phyloP scores from a whole-genome alignment of 2,329 filamentous ascomycete genomes.

The Exophiala bonariae region DNA sequence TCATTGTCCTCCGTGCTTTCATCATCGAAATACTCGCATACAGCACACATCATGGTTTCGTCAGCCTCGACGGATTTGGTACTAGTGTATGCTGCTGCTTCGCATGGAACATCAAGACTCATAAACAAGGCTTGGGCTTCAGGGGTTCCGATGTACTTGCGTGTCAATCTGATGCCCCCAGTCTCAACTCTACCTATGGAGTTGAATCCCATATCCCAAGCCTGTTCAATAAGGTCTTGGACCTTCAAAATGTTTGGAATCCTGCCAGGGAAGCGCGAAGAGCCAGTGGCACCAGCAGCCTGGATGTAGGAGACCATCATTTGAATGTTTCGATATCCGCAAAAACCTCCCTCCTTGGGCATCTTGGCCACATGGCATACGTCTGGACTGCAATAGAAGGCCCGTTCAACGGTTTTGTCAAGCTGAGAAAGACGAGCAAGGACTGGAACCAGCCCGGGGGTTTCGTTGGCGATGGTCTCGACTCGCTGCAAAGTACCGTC shows the following conservation, averaged over 20 bases:
- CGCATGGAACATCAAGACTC: constrained; percentile 67
- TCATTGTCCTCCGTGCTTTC: constrained; percentile 44
- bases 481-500: constrained; percentile 46
- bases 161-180: constrained; percentile 80
- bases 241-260: constrained; percentile 78
- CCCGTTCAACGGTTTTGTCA: constrained; percentile 64
- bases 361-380: constrained; percentile 82
- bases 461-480: constrained; percentile 48
- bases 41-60: constrained; percentile 62
- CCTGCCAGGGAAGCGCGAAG: constrained; percentile 58
- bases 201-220: constrained; percentile 86
- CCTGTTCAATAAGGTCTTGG: constrained; percentile 81
- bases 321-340: constrained; percentile 93
- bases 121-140: constrained; percentile 83
- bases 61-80: constrained; percentile 49
- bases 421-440: constrained; percentile 65
- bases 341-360: constrained; percentile 83
- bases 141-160: constrained; percentile 93
- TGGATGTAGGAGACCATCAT: constrained; percentile 82
- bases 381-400: constrained; percentile 75
- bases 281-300: constrained; percentile 56
- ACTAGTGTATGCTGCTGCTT: constrained; percentile 59
- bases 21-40: constrained; percentile 73
- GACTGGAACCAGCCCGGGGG: constrained; percentile 59
- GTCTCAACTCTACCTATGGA: constrained; percentile 73